Base-by-base conservation (phyloP, 108 stramenopile genomes). In the Stephanodiscus triporus region DNA sequence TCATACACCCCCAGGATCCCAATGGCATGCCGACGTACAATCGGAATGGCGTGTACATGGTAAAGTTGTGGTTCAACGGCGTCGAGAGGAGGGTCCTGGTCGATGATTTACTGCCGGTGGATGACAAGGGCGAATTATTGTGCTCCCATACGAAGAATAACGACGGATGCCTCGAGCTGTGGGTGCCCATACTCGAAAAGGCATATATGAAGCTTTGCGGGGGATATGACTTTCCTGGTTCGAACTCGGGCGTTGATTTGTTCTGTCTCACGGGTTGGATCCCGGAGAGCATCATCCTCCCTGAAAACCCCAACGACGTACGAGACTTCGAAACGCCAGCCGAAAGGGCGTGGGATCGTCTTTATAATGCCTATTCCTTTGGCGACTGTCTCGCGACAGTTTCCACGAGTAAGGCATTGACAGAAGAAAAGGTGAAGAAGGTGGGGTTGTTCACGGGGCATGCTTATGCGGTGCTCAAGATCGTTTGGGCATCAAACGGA, bases 241-340 rank as follows among this genome's bases (percentile, higher is more conserved):
- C 90, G 54, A 97, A 95, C 70, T 86, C 84, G 38, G 95, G 95
- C 32, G 87, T 96, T 17, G 97, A 98, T 76, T 54, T 98, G 23
- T 94, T 91, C 63, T 88, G 89, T 19, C 78, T 98, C 47, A 97
- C 96, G 1, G 97, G 97, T 27, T 98, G 96, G 96, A 90, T 98
- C 34, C 97, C 97, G 0, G 97, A 98, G 69, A 82, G 89, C 38
- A 84, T 97, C 22, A 89, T 84, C 67, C 89, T 92, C 61, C 86
- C 90, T 3, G 77, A 84, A 47, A 72, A 89, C 38, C 38, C 72
- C 10, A 51, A 64, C 17, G 68, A 82, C 55, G 73, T 88, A 0
- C 71, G 76, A 65, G 88, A 89, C 48, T 88, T 87, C 71, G 89
- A 90, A 63, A 90, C 87, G 40, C 73, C 80, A 37, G 75, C 84